These are phyloP conservation scores for Laburnicola sp. DNA, from an alignment of 2,329 filamentous ascomycete species.

Conservation along the genomic window DNA sequence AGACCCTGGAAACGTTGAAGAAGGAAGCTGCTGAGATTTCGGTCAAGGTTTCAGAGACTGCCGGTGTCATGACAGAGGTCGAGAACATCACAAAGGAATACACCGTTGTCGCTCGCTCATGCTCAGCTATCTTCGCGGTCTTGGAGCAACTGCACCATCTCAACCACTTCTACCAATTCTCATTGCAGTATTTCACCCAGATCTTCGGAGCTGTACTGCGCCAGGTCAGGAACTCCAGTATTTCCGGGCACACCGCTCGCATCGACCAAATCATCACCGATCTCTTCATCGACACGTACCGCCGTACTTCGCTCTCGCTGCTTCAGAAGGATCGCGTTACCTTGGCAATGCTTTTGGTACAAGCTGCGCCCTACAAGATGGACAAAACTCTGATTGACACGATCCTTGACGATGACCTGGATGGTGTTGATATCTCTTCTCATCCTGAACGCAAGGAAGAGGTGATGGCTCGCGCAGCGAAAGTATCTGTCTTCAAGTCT, in stretches of 20 bases:
- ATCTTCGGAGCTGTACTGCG: constrained; percentile 94
- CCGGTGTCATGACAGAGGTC: constrained; percentile 97
- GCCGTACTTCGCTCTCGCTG: constrained; percentile 88
- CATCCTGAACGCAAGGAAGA: constrained; percentile 66
- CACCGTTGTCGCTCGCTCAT: constrained; percentile 87
- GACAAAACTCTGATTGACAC: constrained; percentile 85
- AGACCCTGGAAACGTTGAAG: constrained; percentile 96
- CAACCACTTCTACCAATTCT: constrained; percentile 99
- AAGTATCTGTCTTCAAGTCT: constrained; percentile 73
- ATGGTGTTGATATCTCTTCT: constrained; percentile 78
- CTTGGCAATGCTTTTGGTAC: constrained; percentile 89
- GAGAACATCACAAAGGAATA: constrained; percentile 95
- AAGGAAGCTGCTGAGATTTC: constrained; percentile 96
- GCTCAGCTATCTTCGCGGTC: constrained; percentile 95
- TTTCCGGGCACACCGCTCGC: constrained; percentile 75
- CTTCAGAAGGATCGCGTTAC: constrained; percentile 94
- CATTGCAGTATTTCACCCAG: constrained; percentile 94
- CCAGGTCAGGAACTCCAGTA: constrained; percentile 72
- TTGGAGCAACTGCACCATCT: constrained; percentile 96
- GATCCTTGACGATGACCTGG: constrained; percentile 76
- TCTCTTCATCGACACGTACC: constrained; percentile 88
- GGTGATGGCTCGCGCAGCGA: constrained; percentile 68
- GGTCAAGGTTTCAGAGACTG: constrained; percentile 92
- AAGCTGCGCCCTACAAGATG: constrained; percentile 95
- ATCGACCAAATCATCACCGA: constrained; percentile 89